These are phyloP conservation scores for Leishmania mexicana DNA, from an alignment of 208 protist species.

Conservation along the genomic window DNA sequence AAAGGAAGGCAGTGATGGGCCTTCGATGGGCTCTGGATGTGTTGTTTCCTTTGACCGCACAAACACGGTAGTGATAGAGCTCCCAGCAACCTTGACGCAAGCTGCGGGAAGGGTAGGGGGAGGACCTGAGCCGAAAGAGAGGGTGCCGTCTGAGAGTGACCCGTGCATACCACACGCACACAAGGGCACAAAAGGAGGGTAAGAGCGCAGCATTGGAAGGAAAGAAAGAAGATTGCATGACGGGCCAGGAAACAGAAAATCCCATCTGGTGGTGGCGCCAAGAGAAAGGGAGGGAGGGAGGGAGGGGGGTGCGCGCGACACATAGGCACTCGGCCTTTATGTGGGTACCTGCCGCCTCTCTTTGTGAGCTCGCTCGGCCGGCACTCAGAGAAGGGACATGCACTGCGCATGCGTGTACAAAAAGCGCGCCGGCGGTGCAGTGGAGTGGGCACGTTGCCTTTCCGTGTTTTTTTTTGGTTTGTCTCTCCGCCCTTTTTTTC, in stretches of 20 bases:
- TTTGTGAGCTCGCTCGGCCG: background rate
- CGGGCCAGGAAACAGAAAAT: background rate
- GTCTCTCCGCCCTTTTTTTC: background rate
- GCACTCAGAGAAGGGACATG: background rate
- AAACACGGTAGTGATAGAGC: background rate
- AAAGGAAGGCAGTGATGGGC: background rate
- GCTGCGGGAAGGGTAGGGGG: background rate
- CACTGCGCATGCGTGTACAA: background rate
- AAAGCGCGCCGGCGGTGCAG: background rate
- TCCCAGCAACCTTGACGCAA: background rate
- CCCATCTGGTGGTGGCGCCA: too few species aligned
- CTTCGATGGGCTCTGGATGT: background rate
- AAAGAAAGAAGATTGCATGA: background rate
- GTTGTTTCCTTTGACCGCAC: background rate
- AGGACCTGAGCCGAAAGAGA: background rate
- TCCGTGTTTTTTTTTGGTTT: background rate
- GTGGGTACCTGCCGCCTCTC: background rate
- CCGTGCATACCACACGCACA: background rate
- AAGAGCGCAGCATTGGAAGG: background rate
- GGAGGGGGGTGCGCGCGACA: background rate
- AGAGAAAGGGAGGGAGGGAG: conserved; percentile 10
- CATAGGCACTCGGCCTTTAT: background rate
- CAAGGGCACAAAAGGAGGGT: too few species aligned
- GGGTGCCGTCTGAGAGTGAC: background rate
- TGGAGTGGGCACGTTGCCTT: background rate